Base-by-base conservation (phyloP, 768 basidiomycete genomes). In the Paxillus rubicundulus region DNA sequence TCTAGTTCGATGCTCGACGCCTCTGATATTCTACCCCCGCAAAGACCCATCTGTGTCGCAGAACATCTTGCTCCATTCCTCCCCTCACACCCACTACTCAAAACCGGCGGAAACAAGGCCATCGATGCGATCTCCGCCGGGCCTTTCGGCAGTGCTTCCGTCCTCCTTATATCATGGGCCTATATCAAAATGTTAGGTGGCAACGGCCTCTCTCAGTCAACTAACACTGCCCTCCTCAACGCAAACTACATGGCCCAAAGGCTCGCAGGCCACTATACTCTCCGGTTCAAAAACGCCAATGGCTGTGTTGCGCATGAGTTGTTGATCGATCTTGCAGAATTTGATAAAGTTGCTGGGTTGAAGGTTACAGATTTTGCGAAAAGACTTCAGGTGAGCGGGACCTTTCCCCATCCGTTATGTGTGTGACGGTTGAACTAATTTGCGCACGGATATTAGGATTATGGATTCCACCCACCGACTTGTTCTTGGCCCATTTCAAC, bases 131-230 rank as follows among this genome's bases (percentile, higher is more conserved):
- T 98, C 42, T 84, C 96, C 9, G 91, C 91, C 0, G 93, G 89
- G 2, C 97, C 94, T 0, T 98, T 85, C 66, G 96, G 97, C 41
- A 95, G 92, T 58, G 91, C 97, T 3, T 95, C 92, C 7, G 94
- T 99, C 62, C 85, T 91, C 43, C 79, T 95, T 55, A 98, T 98
- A 62, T 98, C 95, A 0, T 98, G 96, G 95, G 96, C 97, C 12
- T 99, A 97, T 71, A 92, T 97, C 79, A 96, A 91, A 75, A 98
- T 99, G 97, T 82, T 99, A n/a, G 97, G 97, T 24, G 96, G 95
- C 8, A 75, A 82, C 50, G 97, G 97, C 7, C 81, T 99, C 24
- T 81, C 84, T 20, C 81, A 92, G 53, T 86, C 93, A 0, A 89
- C 94, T 3, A 89, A 88, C 61, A 73, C 91, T 28, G 92, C 97